Percentiles rank a stretch among this genome's conserved stretches.
Evolutionary conservation across 73 alveolate genomes (phyloP).

Genomic region (Paramecium sexaurelia): DNA sequence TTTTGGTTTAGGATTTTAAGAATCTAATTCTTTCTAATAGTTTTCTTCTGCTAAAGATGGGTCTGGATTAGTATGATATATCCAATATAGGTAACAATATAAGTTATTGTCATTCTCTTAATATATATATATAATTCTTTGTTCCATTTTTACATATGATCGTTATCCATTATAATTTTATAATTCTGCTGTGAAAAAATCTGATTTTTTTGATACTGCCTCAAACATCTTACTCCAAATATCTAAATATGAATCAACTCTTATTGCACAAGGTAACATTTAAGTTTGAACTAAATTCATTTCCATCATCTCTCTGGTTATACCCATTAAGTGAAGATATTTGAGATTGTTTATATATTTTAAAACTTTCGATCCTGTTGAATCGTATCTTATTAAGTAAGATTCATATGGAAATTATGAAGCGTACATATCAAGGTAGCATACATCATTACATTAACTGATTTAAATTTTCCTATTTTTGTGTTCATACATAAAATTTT

Average conservation of each 20-base stretch:
- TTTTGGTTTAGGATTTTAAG: slow-evolving; percentile 41
- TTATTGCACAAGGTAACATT: slow-evolving; percentile 42
- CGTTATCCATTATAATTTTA: slow-evolving; percentile 42
- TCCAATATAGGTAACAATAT: neutral
- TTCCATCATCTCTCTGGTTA: slow-evolving; percentile 6
- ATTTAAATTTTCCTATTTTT: neutral
- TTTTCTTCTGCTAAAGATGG: neutral
- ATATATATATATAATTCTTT: neutral
- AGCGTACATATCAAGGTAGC: neutral
- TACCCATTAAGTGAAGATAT: slow-evolving; percentile 43
- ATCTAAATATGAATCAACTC: slow-evolving; percentile 42
- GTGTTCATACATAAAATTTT: neutral
- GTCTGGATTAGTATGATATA: neutral
- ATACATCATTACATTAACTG: neutral
- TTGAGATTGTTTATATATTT: neutral
- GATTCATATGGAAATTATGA: slow-evolving; percentile 42
- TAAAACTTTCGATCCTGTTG: neutral
- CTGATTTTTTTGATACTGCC: neutral
- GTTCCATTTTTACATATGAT: slow-evolving; percentile 10
- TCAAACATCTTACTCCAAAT: slow-evolving; percentile 27
- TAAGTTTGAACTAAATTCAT: neutral
- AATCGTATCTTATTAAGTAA: neutral
- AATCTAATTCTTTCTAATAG: slow-evolving; percentile 10
- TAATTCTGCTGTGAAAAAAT: neutral
- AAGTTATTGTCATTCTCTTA: neutral